These are phyloP conservation scores for Cyclostephanos tholiformis DNA, from an alignment of 108 stramenopile genomes.

Conservation along the genomic window DNA sequence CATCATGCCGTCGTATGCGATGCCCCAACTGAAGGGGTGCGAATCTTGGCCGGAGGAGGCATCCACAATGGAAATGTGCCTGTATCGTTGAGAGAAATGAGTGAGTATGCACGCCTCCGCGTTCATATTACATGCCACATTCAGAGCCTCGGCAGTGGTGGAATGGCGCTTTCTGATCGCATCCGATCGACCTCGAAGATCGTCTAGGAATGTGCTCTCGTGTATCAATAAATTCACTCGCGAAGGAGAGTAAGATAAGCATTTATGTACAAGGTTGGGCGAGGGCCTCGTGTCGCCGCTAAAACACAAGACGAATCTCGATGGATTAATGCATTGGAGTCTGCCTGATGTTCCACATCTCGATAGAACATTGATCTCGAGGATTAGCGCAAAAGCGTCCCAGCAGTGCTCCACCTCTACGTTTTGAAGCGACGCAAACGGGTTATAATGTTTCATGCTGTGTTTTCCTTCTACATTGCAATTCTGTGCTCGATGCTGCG, in stretches of 20 bases:
- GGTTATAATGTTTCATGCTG: conserved; percentile 26
- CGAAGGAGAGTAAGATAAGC: conserved; percentile 22
- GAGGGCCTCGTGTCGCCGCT: conserved; percentile 85
- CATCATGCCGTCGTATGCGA: conserved; percentile 52
- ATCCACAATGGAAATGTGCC: conserved; percentile 40
- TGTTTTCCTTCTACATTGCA: conserved; percentile 10
- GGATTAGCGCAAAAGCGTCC: conserved; percentile 62
- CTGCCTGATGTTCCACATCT: neutral
- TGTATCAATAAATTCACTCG: conserved; percentile 45
- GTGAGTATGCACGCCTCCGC: conserved; percentile 54
- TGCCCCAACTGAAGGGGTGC: conserved; percentile 28
- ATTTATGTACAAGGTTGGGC: conserved; percentile 50
- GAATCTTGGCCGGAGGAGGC: conserved; percentile 2
- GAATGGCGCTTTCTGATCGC: conserved; percentile 59
- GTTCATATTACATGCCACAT: conserved; percentile 43
- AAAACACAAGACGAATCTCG: conserved; percentile 57
- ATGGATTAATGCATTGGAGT: conserved; percentile 2
- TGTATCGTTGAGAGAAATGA: conserved; percentile 71
- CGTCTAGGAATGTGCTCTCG: conserved; percentile 62
- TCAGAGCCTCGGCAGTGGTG: conserved; percentile 55
- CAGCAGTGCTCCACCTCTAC: conserved; percentile 73
- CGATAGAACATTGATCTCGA: conserved; percentile 44
- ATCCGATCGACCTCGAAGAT: conserved; percentile 37
- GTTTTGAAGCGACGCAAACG: conserved; percentile 60
- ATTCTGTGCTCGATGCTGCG: conserved; percentile 11